Evolutionary conservation across 2,329 filamentous ascomycete species (phyloP).

Genomic region (Pseudocercospora fuligena): DNA sequence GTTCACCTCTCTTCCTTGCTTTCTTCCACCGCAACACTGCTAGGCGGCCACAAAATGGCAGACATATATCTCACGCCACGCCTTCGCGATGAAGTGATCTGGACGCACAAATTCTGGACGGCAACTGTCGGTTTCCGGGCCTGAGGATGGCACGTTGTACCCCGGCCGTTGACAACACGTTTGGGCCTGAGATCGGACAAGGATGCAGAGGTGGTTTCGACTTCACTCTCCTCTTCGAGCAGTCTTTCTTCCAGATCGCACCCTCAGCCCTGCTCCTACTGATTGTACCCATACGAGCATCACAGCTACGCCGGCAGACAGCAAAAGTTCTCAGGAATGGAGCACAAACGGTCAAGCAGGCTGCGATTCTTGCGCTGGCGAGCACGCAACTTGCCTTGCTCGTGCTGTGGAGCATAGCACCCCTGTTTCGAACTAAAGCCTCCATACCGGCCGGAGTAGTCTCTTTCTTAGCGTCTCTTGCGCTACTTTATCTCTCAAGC

Average conservation of each 20-base stretch:
- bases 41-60: too few species aligned
- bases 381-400: conserved; percentile 26
- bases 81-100: neutral
- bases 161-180: conserved; percentile 22
- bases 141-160: conserved; percentile 19
- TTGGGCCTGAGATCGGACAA: conserved; percentile 25
- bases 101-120: neutral
- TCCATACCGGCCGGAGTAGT: conserved; percentile 28
- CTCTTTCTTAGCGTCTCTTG: conserved; percentile 25
- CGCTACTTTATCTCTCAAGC: conserved; percentile 28
- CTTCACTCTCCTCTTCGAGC: conserved; percentile 35
- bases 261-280: conserved; percentile 30
- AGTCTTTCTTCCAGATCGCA: conserved; percentile 30
- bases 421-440: conserved; percentile 21
- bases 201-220: conserved; percentile 31
- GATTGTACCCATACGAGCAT: conserved; percentile 22
- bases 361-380: conserved; percentile 24
- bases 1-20: too few species aligned
- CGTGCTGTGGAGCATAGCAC: conserved; percentile 23
- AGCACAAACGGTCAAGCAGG: conserved; percentile 20
- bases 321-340: conserved; percentile 26
- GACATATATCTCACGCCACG: neutral
- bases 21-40: neutral
- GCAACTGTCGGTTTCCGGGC: neutral
- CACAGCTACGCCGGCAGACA: conserved; percentile 25